These are phyloP conservation scores for Lasiodiplodia sp. DNA, from an alignment of 2,329 filamentous ascomycete genomes.

Conservation along the genomic window DNA sequence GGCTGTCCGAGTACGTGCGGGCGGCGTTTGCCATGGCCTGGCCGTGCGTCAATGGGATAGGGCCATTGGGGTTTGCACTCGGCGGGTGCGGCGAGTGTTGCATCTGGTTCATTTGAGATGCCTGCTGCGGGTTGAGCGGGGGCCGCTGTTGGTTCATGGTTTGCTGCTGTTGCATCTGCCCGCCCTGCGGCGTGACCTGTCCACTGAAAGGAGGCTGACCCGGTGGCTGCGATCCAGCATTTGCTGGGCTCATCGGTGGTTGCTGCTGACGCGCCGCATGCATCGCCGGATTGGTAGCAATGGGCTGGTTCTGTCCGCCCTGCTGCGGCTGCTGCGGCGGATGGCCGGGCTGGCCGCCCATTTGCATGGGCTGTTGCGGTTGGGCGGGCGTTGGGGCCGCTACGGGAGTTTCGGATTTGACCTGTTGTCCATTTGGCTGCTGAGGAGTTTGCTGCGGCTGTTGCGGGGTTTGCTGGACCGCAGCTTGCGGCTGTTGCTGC, in stretches of 20 bases:
- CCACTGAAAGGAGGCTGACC: constrained; percentile 32
- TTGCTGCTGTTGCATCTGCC: constrained; percentile 22
- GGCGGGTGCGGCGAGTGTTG: constrained; percentile 48
- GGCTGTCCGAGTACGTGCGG: constrained; percentile 45
- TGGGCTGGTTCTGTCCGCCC: constrained; percentile 33
- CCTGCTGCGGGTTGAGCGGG: constrained; percentile 31
- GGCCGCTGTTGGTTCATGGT: constrained; percentile 25
- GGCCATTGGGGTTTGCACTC: constrained; percentile 40
- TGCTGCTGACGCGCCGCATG: constrained; percentile 29
- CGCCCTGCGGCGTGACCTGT: neutral
- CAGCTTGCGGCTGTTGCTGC: constrained; percentile 30
- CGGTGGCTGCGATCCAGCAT: constrained; percentile 35
- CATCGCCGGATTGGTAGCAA: constrained; percentile 20
- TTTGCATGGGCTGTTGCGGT: constrained; percentile 35
- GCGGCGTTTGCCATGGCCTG: constrained; percentile 53
- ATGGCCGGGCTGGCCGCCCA: constrained; percentile 29
- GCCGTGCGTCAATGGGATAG: constrained; percentile 52
- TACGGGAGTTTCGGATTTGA: constrained; percentile 32
- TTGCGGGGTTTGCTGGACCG: constrained; percentile 28
- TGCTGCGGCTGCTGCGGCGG: constrained; percentile 39
- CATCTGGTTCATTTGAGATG: constrained; percentile 33
- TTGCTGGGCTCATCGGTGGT: constrained; percentile 28
- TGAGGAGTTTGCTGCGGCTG: constrained; percentile 38
- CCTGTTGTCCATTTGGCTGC: constrained; percentile 34
- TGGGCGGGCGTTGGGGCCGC: constrained; percentile 27